Conservation (phyloP, 148 eudicot genomes). For the Pouteria glomerata region DNA sequence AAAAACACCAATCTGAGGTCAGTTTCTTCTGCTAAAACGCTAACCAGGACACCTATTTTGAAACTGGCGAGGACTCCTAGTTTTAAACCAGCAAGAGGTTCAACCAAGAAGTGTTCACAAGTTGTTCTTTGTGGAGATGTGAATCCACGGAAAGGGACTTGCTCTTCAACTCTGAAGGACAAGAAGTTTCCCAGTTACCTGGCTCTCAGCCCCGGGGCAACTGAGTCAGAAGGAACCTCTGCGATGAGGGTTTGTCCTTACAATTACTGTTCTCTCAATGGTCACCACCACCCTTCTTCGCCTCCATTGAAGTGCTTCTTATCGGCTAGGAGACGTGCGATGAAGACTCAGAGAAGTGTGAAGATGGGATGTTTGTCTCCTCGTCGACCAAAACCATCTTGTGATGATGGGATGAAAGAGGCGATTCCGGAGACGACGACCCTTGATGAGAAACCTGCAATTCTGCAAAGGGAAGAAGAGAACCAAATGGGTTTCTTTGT, state of each 20-base stretch:
- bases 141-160: conserved; percentile 53
- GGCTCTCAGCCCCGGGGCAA: conserved; percentile 51
- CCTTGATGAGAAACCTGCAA: conserved; percentile 5
- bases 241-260: conserved; percentile 70
- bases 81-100: conserved; percentile 55
- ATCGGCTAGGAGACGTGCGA: conserved; percentile 42
- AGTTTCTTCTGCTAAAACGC: conserved; percentile 18
- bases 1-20: conserved; percentile 19
- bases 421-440: neutral
- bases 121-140: conserved; percentile 34
- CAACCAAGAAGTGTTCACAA: conserved; percentile 33
- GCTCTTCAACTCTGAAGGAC: conserved; percentile 80
- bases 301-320: conserved; percentile 69
- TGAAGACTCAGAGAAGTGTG: conserved; percentile 46
- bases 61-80: conserved; percentile 47
- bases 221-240: conserved; percentile 69
- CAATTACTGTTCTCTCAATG: conserved; percentile 80
- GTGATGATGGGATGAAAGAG: conserved; percentile 4
- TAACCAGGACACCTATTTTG: conserved; percentile 41
- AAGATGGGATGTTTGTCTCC: conserved; percentile 42
- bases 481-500: conserved; percentile 39
- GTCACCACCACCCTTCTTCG: conserved; percentile 51
- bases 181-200: conserved; percentile 65
- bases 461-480: conserved; percentile 15
- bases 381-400: conserved; percentile 23